Evolutionary conservation across 208 protist genomes (phyloP), one percentile per base, ranked within the genome.

Genomic region (Acanthamoeba lenticulata): DNA sequence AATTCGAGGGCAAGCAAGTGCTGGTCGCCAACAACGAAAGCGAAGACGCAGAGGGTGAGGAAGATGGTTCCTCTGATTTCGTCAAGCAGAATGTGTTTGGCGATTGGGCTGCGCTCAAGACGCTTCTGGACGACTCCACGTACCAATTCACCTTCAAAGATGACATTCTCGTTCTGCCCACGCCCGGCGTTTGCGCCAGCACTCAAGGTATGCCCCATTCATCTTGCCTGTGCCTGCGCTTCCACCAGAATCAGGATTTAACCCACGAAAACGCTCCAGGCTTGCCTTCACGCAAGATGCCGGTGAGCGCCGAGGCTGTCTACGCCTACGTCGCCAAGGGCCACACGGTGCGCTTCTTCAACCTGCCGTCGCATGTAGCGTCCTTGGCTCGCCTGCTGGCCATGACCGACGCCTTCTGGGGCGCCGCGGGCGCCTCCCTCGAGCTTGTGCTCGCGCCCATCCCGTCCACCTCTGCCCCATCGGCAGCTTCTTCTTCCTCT

Each of bases 301-400:
- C 1, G 4, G 34, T 83, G 40, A 52, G 38, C 42, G 6, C 72
- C 40, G 72, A 83, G 11, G 24, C 72, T 44, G 42, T 83, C 72
- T 49, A 52, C 72, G 11, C 13, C 21, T 83, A 49, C 24, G 72
- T 83, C 72, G 29, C 44, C 27, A 83, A 83, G 72, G 72, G 72
- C 72, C 72, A 83, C 40, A 83, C 34, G 72, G 72, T 83, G 5
- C 72, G 72, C 21, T 83, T 83, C 36, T 83, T 83, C 72, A 83
- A 83, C 42, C 32, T 83, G 9, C n/a, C 72, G 6, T 83, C 72
- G 72, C 32, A 49, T 27, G 42, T 83, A 11, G 38, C 72, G 0
- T 83, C 72, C 38, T 19, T 83, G 36, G 72, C n/a, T 6, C 72
- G 72, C 27, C 72, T 83, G 44, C 72, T 83, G 0, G 72, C 72